phyloP scores from a whole-genome alignment of 495 filamentous ascomycete genomes.

The Penicillium angulare region DNA sequence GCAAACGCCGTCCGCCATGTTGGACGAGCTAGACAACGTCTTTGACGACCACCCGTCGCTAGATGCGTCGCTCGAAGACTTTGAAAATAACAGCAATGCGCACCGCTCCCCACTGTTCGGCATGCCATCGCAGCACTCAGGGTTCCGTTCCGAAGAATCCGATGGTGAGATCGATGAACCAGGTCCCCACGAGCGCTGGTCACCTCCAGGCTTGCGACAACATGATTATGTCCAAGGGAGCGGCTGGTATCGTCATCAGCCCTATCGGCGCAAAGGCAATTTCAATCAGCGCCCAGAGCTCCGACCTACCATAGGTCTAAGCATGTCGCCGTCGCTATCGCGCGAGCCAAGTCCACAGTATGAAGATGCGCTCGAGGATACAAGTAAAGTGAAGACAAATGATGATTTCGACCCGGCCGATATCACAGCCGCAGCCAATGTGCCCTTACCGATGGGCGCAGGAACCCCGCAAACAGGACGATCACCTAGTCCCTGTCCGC shows the following conservation, averaged over 20 bases:
- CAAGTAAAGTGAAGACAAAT: constrained; percentile 20
- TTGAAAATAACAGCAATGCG: constrained; percentile 57
- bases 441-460: constrained; percentile 52
- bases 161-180: constrained; percentile 44
- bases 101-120: constrained; percentile 54
- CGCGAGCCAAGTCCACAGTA: constrained; percentile 55
- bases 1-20: constrained; percentile 44
- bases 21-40: constrained; percentile 48
- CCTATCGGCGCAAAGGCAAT: constrained; percentile 39
- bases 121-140: constrained; percentile 72
- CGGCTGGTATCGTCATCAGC: constrained; percentile 62
- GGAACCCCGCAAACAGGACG: constrained; percentile 52
- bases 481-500: constrained; percentile 48
- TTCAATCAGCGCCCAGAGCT: constrained; percentile 30
- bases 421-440: constrained; percentile 54
- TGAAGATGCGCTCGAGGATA: constrained; percentile 51
- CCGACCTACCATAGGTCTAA: constrained; percentile 43
- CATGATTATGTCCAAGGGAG: constrained; percentile 49
- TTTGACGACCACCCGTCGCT: constrained; percentile 69
- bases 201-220: constrained; percentile 57
- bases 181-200: constrained; percentile 48
- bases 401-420: constrained; percentile 45
- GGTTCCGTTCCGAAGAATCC: constrained; percentile 66
- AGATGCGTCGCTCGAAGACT: constrained; percentile 74
- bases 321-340: constrained; percentile 45